Evolutionary conservation across 768 basidiomycete species (phyloP).

Genomic region (Lactarius trivialis): DNA sequence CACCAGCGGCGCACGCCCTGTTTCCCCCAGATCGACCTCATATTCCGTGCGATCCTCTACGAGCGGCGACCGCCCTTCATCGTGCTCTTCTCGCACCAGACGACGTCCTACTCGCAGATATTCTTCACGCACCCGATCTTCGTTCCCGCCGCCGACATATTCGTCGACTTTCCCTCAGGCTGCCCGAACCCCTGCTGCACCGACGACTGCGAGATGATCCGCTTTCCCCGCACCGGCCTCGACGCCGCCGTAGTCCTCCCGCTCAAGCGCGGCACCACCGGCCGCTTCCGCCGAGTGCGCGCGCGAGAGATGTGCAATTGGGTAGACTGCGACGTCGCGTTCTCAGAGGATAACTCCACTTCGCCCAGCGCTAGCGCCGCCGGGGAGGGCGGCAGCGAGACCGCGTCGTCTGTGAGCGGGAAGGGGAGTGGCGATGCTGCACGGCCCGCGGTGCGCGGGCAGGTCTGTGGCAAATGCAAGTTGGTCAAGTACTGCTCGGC

Average conservation of each 20-base stretch:
- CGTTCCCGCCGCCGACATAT: conserved; percentile 66
- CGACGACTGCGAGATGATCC: conserved; percentile 78
- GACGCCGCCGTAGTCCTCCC: conserved; percentile 57
- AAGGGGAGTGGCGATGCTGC: conserved; percentile 7
- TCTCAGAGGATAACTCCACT: conserved; percentile 45
- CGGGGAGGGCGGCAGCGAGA: conserved; percentile 31
- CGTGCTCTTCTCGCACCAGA: conserved; percentile 73
- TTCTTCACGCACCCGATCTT: conserved; percentile 67
- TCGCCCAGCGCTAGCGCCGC: conserved; percentile 31
- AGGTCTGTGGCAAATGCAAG: conserved; percentile 71
- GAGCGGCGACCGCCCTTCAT: conserved; percentile 74
- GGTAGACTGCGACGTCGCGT: conserved; percentile 65
- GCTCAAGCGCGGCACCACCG: conserved; percentile 48
- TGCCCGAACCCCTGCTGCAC: conserved; percentile 75
- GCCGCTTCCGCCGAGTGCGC: conserved; percentile 38
- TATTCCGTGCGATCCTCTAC: conserved; percentile 65
- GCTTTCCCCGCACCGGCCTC: conserved; percentile 61
- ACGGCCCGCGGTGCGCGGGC: conserved; percentile 34
- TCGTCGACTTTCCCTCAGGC: conserved; percentile 72
- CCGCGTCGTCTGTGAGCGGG: conserved; percentile 23
- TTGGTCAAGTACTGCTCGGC: conserved; percentile 72
- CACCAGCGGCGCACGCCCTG: conserved; percentile 69
- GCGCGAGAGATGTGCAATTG: conserved; percentile 72
- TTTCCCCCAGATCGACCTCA: conserved; percentile 77
- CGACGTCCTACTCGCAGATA: conserved; percentile 75